Percentiles rank a stretch among this genome's conserved stretches.
These are phyloP conservation scores for Schwanniomyces vanrijiae DNA, from an alignment of 805 yeast genomes.

Conservation along the genomic window DNA sequence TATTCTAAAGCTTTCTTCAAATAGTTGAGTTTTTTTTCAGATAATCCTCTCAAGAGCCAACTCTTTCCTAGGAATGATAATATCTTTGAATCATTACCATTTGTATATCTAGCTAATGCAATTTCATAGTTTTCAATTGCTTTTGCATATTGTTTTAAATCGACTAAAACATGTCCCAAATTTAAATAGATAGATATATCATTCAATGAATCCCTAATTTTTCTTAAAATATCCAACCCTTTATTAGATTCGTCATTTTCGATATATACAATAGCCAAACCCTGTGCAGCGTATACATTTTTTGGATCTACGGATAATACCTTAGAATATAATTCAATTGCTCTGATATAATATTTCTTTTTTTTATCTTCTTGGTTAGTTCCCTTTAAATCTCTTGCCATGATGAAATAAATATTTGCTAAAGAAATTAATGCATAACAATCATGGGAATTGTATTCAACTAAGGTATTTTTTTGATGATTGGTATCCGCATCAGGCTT, in stretches of 20 bases:
- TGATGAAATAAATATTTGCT: slow-evolving; percentile 80
- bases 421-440: slow-evolving; percentile 83
- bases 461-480: slow-evolving; percentile 83
- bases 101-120: slow-evolving; percentile 66
- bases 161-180: slow-evolving; percentile 83
- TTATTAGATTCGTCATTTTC: slow-evolving; percentile 73
- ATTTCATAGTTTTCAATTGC: slow-evolving; percentile 88
- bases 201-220: slow-evolving; percentile 84
- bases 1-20: slow-evolving; percentile 62
- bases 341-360: slow-evolving; percentile 77
- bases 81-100: slow-evolving; percentile 63
- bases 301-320: slow-evolving; percentile 79
- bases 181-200: slow-evolving; percentile 83
- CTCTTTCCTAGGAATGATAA: slow-evolving; percentile 79
- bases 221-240: slow-evolving; percentile 84
- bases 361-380: slow-evolving; percentile 52
- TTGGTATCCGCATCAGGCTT: slow-evolving; percentile 63
- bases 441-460: slow-evolving; percentile 83
- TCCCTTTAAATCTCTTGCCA: slow-evolving; percentile 72
- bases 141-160: slow-evolving; percentile 76
- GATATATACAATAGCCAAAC: slow-evolving; percentile 89
- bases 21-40: slow-evolving; percentile 63
- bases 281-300: slow-evolving; percentile 96
- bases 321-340: slow-evolving; percentile 89
- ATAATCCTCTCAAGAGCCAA: slow-evolving; percentile 77